Conservation (phyloP, 352 stramenopile species). For the Globisporangium middletonii region DNA sequence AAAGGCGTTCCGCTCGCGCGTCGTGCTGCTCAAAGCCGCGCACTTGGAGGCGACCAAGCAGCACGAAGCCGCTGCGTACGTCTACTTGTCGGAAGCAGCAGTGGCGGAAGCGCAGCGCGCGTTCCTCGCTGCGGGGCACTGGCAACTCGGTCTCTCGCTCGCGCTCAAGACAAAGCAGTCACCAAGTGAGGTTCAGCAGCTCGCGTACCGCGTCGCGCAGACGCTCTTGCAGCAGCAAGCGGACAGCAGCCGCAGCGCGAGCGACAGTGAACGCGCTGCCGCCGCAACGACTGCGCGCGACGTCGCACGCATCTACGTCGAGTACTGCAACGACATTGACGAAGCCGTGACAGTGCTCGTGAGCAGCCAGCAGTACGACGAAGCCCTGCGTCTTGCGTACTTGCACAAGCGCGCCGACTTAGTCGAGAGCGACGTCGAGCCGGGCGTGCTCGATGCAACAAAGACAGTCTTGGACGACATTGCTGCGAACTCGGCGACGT, state of each 20-base stretch:
- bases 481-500: conserved; percentile 29
- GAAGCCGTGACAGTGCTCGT: conserved; percentile 69
- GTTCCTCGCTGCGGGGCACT: conserved; percentile 49
- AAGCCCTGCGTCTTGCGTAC: conserved; percentile 50
- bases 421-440: conserved; percentile 69
- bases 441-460: conserved; percentile 33
- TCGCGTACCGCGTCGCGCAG: conserved; percentile 50
- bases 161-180: conserved; percentile 25
- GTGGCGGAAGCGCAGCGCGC: conserved; percentile 37
- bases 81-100: conserved; percentile 45
- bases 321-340: conserved; percentile 69
- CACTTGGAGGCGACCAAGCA: conserved; percentile 32
- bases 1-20: conserved; percentile 23
- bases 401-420: conserved; percentile 53
- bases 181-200: conserved; percentile 19
- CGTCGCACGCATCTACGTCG: conserved; percentile 53
- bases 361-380: conserved; percentile 45
- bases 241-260: conserved; percentile 14
- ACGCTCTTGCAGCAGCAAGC: conserved; percentile 25
- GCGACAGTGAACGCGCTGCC: not conserved
- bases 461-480: conserved; percentile 52
- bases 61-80: conserved; percentile 50
- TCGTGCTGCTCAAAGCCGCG: conserved; percentile 45
- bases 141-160: conserved; percentile 54
- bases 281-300: conserved; percentile 18